Conservation (phyloP, 495 filamentous ascomycete species). For the Neurospora intermedia region DNA sequence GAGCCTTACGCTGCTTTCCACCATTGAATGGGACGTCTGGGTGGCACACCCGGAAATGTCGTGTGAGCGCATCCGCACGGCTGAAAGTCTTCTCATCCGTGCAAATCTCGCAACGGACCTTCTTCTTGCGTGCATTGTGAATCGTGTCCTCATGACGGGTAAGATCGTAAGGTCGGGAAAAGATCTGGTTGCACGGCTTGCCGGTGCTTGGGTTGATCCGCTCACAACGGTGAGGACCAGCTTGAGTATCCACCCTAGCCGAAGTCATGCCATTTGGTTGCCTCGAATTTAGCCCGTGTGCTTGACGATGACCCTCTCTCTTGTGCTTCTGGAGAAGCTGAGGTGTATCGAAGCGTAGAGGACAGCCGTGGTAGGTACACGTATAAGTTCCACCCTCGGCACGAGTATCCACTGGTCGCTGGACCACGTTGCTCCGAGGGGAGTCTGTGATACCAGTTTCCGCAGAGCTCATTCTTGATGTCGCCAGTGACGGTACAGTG, state of each 20-base stretch:
- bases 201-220: constrained; percentile 91
- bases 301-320: constrained; percentile 78
- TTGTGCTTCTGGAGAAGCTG: constrained; percentile 89
- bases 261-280: not conserved
- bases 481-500: constrained; percentile 34
- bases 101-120: constrained; percentile 89
- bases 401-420: constrained; percentile 49
- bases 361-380: constrained; percentile 89
- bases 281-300: constrained; percentile 25
- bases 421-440: constrained; percentile 19
- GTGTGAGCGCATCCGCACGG: constrained; percentile 79
- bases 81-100: constrained; percentile 98
- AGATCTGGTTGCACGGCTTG: constrained; percentile 91
- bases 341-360: constrained; percentile 76
- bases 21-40: constrained; percentile 67
- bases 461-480: constrained; percentile 32
- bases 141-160: constrained; percentile 97
- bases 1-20: constrained; percentile 45
- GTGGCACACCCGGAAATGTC: constrained; percentile 87
- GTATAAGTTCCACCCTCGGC: constrained; percentile 86
- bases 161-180: constrained; percentile 96
- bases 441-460: constrained; percentile 24
- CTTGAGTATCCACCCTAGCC: constrained; percentile 47
- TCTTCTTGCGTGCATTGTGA: constrained; percentile 87
- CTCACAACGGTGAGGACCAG: constrained; percentile 81